Evolutionary conservation across 2,329 filamentous ascomycete species (phyloP).

Genomic region (Parastagonospora avenae): DNA sequence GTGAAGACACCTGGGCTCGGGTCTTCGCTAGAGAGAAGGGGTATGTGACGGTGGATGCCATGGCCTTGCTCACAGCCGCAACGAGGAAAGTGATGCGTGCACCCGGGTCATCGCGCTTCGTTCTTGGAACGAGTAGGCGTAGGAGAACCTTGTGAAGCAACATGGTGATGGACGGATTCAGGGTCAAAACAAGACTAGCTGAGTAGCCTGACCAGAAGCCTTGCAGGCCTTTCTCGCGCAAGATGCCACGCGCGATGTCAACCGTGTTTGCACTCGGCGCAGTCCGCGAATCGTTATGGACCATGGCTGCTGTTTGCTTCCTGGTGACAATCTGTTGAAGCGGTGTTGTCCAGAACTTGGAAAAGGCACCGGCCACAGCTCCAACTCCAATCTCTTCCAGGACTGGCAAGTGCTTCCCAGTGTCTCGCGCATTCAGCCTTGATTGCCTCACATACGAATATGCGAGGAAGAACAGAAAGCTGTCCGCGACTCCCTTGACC

Average conservation of each 20-base stretch:
- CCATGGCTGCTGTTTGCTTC: conserved; percentile 72
- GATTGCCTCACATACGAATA: conserved; percentile 66
- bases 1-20: conserved; percentile 68
- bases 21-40: conserved; percentile 87
- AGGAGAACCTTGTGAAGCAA: conserved; percentile 77
- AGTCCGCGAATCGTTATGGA: conserved; percentile 45
- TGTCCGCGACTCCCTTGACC: conserved; percentile 63
- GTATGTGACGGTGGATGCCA: conserved; percentile 78
- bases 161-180: conserved; percentile 88
- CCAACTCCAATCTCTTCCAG: conserved; percentile 77
- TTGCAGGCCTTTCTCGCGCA: conserved; percentile 69
- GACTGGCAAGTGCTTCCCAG: conserved; percentile 58
- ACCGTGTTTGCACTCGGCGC: conserved; percentile 47
- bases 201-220: conserved; percentile 92
- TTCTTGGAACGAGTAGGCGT: conserved; percentile 60
- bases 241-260: conserved; percentile 69
- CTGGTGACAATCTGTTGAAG: conserved; percentile 81
- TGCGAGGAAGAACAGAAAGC: conserved; percentile 84
- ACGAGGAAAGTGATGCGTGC: conserved; percentile 65
- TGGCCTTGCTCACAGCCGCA: conserved; percentile 78
- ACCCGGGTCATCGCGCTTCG: conserved; percentile 59
- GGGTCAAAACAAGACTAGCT: conserved; percentile 75
- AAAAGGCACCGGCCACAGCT: conserved; percentile 73
- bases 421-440: conserved; percentile 34
- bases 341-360: conserved; percentile 78